phyloP scores from a whole-genome alignment of 169 alveolate species.

The Eimeria falciformis region DNA sequence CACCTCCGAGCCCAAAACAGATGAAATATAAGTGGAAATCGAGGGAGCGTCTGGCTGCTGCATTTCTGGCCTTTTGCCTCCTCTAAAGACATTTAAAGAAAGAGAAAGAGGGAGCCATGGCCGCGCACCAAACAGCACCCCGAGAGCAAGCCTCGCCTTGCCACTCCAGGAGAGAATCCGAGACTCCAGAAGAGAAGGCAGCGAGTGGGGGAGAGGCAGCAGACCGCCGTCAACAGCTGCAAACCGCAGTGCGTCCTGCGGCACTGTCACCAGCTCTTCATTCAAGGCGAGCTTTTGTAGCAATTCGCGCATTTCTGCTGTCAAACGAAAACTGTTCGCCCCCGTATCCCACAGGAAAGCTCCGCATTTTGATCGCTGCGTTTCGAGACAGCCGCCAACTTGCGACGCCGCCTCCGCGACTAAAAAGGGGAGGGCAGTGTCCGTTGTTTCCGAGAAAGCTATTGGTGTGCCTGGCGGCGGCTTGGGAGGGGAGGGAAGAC shows the following conservation, averaged over 20 bases:
- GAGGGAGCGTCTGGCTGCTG: background rate
- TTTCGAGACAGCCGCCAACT: constrained; percentile 61
- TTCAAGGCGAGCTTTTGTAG: constrained; percentile 14
- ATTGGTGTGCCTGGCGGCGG: background rate
- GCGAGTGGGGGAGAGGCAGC: constrained; percentile 1
- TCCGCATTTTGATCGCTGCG: constrained; percentile 37
- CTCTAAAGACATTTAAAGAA: too few species aligned
- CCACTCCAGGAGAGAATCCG: constrained; percentile 25
- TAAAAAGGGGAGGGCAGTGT: background rate
- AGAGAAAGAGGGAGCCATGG: constrained; percentile 8
- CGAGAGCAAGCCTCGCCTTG: background rate
- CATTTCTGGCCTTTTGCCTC: background rate
- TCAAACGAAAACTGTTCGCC: constrained; percentile 64
- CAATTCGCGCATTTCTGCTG: background rate
- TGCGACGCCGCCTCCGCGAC: constrained; percentile 29
- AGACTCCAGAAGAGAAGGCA: constrained; percentile 20
- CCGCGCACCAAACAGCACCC: constrained; percentile 14
- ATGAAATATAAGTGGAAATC: background rate
- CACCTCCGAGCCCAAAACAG: constrained; percentile 43
- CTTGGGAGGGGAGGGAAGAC: background rate
- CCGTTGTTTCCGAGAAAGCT: too few species aligned
- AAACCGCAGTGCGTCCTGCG: constrained; percentile 25
- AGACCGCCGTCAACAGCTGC: constrained; percentile 29
- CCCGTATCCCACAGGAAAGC: constrained; percentile 48
- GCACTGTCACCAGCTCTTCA: constrained; percentile 27